Evolutionary conservation across 305 asterid genomes (phyloP), one percentile per base, ranked within the genome.

Genomic region (Striga hermonthica): DNA sequence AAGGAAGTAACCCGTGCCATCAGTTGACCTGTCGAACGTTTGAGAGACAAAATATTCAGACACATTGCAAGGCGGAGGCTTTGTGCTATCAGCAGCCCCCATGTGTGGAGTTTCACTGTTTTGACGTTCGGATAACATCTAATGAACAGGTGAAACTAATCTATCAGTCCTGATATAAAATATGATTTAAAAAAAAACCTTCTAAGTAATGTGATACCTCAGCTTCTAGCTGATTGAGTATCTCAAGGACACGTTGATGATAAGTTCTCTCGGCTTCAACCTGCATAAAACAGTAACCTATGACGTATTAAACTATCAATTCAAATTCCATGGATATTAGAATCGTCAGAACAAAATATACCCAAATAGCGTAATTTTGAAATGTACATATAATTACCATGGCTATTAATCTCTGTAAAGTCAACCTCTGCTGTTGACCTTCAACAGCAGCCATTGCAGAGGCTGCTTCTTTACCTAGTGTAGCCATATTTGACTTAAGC

Each of bases 371-470:
- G 15, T 11, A 10, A 15, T 7, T 40, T 31, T 9, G 16, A 55
- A 61, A 71, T 39, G 28, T 9, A n/a, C n/a, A n/a, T n/a, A 49
- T 6, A 35, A 58, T 65, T 79, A 78, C 93, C 86, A 84, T 78
- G 64, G 87, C 58, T 69, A 81, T 73, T 70, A 88, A 78, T 57
- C 87, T 75, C 45, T 84, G 88, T 67, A 82, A 82, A 59, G 95
- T 82, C 71, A 76, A 75, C 66, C 86, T 71, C 61, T 84, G 89
- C 58, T 87, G 91, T 74, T 84, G 95, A 67, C 72, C 78, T 75
- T 84, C 91, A 2, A 87, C 91, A 22, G 83, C 89, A 71, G 81
- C 81, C 88, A 83, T 84, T 72, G 88, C 82, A 50, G 86, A 80
- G 31, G 79, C 69, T 68, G 91, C 86, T 76, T 87, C 91, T 77